These are phyloP conservation scores for Mycena sp. DNA, from an alignment of 1,284 basidiomycete species.

Conservation along the genomic window DNA sequence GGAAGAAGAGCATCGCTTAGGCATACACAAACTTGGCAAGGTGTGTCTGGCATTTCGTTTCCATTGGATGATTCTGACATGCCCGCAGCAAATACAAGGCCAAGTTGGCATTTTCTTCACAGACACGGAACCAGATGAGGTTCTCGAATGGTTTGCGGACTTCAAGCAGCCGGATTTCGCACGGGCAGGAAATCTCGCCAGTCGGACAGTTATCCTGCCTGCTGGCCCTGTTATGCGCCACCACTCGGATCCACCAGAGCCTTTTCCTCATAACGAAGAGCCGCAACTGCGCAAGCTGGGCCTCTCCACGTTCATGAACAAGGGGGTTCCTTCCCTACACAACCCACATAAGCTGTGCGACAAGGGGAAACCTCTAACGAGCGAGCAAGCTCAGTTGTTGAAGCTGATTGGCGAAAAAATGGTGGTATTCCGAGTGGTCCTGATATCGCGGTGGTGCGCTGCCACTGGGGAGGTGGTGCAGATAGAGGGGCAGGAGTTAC, in stretches of 20 bases:
- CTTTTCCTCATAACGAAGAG: conserved; percentile 97
- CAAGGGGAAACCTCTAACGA: conserved; percentile 81
- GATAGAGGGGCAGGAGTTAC: conserved; percentile 56
- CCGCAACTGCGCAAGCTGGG: conserved; percentile 95
- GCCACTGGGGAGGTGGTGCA: conserved; percentile 73
- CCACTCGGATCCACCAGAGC: conserved; percentile 79
- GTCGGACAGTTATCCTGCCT: conserved; percentile 81
- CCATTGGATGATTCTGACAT: conserved; percentile 14
- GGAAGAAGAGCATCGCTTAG: conserved; percentile 88
- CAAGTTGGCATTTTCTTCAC: conserved; percentile 95
- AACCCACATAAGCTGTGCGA: conserved; percentile 88
- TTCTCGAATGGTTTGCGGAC: conserved; percentile 93
- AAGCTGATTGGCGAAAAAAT: conserved; percentile 90
- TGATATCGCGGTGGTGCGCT: conserved; percentile 83
- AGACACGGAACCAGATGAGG: conserved; percentile 87
- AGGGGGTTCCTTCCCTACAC: conserved; percentile 89
- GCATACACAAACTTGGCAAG: conserved; percentile 83
- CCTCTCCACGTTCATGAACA: conserved; percentile 85
- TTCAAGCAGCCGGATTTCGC: conserved; percentile 94
- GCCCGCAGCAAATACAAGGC: conserved; percentile 85
- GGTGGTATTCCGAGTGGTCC: conserved; percentile 81
- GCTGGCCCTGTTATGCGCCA: conserved; percentile 78
- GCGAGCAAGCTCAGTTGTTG: conserved; percentile 89
- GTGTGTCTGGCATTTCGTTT: conserved; percentile 53
- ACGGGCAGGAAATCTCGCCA: conserved; percentile 85